Base-by-base conservation (phyloP, 345 rosid species). In the Populus simonii region DNA sequence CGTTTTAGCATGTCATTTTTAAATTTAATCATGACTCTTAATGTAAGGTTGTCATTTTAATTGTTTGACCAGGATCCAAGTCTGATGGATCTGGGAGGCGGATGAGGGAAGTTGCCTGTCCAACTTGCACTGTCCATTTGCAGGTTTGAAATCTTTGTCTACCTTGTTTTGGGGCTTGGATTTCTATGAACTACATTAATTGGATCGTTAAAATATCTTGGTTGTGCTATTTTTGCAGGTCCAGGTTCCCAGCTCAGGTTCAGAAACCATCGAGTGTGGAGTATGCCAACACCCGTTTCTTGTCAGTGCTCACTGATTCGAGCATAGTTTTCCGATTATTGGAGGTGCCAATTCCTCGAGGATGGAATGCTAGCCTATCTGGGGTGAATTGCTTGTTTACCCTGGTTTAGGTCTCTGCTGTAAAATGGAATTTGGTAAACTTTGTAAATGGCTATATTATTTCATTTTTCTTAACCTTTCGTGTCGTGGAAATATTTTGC, bases 201-300 rank as follows among this genome's bases (percentile, higher is more conserved):
- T 27, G 67, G 10, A 63, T 53, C 25, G 27, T 27, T 41, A 68
- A 25, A 9, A 31, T 3, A 47, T 45, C 3, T 29, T 55, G 15
- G 55, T 49, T 27, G 29, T 73, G 65, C 38, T 59, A 53, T 36
- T 74, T 36, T 71, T 85, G 81, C 92, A 96, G 99, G 97, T 96
- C 69, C 99, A 96, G 85, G 97, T 96, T 81, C 99, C 99, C 43
- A 88, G 88, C 90, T 94, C 98, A 31, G 99, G 99, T 77, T 92
- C 99, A 23, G 96, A 96, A 87, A 94, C 97, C 38, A 92, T 96
- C n/a, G 99, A 96, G 83, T 96, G 99, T 43, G 97, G 98, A 66
- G 98, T 96, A 76, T 96, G 98, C 85, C 99, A 93, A 86, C 96
- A 88, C 66, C 95, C 99, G 59, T 96, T 96, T 86, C 97, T 92